Percentiles rank a stretch among this genome's conserved stretches.
These are phyloP conservation scores for Pisolithus albus DNA, from an alignment of 768 basidiomycete species.

Conservation along the genomic window DNA sequence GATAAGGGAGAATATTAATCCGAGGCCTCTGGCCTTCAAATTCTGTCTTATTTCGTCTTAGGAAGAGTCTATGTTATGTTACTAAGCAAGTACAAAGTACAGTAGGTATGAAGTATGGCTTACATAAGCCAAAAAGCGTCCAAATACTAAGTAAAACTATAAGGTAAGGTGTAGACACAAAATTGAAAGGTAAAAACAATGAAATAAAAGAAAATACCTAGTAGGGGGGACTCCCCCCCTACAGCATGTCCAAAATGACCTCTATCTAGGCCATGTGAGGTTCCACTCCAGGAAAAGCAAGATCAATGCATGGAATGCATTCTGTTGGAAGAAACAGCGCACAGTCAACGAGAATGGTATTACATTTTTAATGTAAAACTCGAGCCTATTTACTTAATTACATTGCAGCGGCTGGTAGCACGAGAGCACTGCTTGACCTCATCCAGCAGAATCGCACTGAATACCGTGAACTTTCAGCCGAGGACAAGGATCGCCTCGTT, in stretches of 20 bases:
- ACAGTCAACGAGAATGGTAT: background rate
- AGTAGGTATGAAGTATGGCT: too few relatives aligned
- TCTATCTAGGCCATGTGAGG: constrained; percentile 2
- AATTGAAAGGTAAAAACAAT: too few relatives aligned
- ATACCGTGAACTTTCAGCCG: background rate
- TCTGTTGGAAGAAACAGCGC: constrained; percentile 3
- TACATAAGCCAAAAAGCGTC: too few relatives aligned
- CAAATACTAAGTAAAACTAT: too few relatives aligned
- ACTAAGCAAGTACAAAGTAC: too few relatives aligned
- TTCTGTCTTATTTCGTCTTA: too few relatives aligned
- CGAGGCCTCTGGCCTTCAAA: too few relatives aligned
- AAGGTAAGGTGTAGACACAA: too few relatives aligned
- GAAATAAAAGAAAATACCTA: too few relatives aligned
- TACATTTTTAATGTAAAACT: background rate
- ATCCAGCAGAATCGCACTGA: background rate
- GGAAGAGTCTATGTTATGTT: too few relatives aligned
- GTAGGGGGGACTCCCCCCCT: too few relatives aligned
- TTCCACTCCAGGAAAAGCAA: constrained; percentile 1
- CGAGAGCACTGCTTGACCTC: background rate
- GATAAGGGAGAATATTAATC: too few relatives aligned
- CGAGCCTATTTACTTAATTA: background rate
- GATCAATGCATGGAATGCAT: constrained; percentile 4
- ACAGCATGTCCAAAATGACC: constrained; percentile 4
- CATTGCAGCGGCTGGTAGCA: background rate
- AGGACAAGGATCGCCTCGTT: background rate